Evolutionary conservation across 495 filamentous ascomycete genomes (phyloP).

Genomic region (Xylaria castorea): DNA sequence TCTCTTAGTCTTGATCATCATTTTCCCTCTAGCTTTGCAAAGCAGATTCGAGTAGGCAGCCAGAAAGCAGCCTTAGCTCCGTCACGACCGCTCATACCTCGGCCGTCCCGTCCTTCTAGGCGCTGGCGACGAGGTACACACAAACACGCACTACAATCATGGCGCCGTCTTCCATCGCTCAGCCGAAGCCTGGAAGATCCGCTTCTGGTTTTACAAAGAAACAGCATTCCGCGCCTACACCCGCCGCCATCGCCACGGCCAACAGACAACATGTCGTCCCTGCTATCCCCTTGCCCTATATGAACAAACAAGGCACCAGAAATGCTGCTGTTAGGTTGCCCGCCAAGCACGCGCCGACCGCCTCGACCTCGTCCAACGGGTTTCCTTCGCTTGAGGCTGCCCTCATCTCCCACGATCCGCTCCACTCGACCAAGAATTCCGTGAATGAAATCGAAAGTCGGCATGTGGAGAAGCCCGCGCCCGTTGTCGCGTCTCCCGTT

Average conservation of each 20-base stretch:
- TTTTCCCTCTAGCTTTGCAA: background rate
- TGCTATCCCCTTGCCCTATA: slow-evolving; percentile 49
- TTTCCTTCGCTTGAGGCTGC: slow-evolving; percentile 45
- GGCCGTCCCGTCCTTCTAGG: slow-evolving; percentile 3
- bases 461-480: slow-evolving; percentile 35
- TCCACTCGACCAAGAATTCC: slow-evolving; percentile 31
- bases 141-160: slow-evolving; percentile 28
- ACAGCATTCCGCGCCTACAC: slow-evolving; percentile 7
- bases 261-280: slow-evolving; percentile 44
- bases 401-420: slow-evolving; percentile 33
- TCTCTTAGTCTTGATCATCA: slow-evolving; percentile 13
- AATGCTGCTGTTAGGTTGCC: slow-evolving; percentile 21
- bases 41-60: background rate
- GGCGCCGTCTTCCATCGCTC: slow-evolving; percentile 34
- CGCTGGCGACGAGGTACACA: slow-evolving; percentile 5
- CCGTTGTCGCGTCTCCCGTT: slow-evolving; percentile 18
- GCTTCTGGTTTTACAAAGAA: slow-evolving; percentile 36
- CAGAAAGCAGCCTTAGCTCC: slow-evolving; percentile 8
- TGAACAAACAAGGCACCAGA: slow-evolving; percentile 40
- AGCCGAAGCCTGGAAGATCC: slow-evolving; percentile 36
- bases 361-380: slow-evolving; percentile 35
- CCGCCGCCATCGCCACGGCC: slow-evolving; percentile 19
- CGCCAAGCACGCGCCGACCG: slow-evolving; percentile 24
- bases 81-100: background rate
- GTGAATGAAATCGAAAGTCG: slow-evolving; percentile 37